Evolutionary conservation across 2,329 filamentous ascomycete genomes (phyloP).

Genomic region (Torrubiella hemipterigena): DNA sequence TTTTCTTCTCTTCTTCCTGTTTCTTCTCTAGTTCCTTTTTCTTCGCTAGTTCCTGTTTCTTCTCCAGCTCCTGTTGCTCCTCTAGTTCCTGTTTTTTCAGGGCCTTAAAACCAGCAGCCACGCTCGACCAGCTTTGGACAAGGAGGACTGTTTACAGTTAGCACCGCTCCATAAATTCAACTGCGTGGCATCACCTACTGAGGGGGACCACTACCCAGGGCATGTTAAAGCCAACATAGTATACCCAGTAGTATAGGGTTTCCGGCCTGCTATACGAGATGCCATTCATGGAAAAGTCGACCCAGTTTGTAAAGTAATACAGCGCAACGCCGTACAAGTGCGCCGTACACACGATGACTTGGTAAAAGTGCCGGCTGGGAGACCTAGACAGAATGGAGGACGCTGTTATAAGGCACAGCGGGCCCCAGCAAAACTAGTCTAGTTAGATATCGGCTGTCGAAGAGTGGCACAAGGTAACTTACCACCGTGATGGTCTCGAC

Average conservation of each 20-base stretch:
- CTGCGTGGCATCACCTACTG: too few relatives aligned
- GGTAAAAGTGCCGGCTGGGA: conserved; percentile 36
- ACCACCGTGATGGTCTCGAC: conserved; percentile 76
- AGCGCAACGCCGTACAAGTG: conserved; percentile 51
- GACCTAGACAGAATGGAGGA: conserved; percentile 29
- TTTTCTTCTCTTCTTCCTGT: too few relatives aligned
- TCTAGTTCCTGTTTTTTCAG: too few relatives aligned
- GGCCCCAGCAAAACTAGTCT: conserved; percentile 42
- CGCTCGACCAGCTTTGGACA: too few relatives aligned
- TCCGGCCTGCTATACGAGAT: conserved; percentile 45
- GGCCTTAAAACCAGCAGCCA: too few relatives aligned
- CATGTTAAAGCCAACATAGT: conserved; percentile 48
- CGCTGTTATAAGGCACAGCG: conserved; percentile 40
- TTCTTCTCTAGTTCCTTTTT: too few relatives aligned
- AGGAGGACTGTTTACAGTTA: too few relatives aligned
- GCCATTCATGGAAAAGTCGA: conserved; percentile 31
- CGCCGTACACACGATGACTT: conserved; percentile 37
- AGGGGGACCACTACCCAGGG: conserved; percentile 41
- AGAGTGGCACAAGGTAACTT: conserved; percentile 17
- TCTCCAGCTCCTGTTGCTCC: too few relatives aligned
- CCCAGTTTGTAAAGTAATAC: conserved; percentile 47
- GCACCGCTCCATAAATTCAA: too few relatives aligned
- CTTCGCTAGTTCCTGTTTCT: too few relatives aligned
- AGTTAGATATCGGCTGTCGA: background rate
- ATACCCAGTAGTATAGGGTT: conserved; percentile 49